Evolutionary conservation across 1,139 yeast genomes (phyloP), one percentile per base, ranked within the genome.

Genomic region (Meyerozyma athensensis): DNA sequence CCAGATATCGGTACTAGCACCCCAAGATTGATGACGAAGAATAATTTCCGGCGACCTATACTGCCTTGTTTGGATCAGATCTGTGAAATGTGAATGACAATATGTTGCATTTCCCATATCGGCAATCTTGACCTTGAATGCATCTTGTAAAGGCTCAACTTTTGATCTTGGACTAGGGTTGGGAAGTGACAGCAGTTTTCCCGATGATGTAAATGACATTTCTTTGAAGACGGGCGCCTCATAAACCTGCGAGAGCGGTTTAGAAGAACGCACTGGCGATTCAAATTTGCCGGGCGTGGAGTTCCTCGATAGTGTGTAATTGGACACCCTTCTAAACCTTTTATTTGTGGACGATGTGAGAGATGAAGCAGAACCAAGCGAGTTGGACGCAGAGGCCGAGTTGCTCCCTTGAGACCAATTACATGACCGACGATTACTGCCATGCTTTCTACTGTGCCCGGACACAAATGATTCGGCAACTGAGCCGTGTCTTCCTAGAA

Each of bases 21-120:
- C 95, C 95, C 95, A 86, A 14, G 69, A 56, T 13, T 79, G 71
- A 34, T 89, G 85, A 35, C 81, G 60, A 37, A 76, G 65, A 19
- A 75, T 61, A 28, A 85, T 81, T 56, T 86, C 96, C 0, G 95
- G 95, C 1, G 94, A 74, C 26, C 96, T 65, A 57, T 86, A 86
- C 56, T 86, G 95, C 34, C 96, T 68, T 1, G 96, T 86, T 59
- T 86, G 95, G 46, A 86, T 85, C 53, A 84, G 92, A 56, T 84
- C 77, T 13, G 95, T 83, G 59, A 82, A 84, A 57, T 86, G 95
- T 33, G 71, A 72, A 50, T 77, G 66, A 7, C 74, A 67, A 75
- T 83, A 83, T 47, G 95, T 85, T 0, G 95, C 94, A 55, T 86
- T 86, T 17, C 96, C 96, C 39, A 86, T 68, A 54, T 86, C 96